Base-by-base conservation (phyloP, 495 filamentous ascomycete genomes). In the Durotheca rogersii region DNA sequence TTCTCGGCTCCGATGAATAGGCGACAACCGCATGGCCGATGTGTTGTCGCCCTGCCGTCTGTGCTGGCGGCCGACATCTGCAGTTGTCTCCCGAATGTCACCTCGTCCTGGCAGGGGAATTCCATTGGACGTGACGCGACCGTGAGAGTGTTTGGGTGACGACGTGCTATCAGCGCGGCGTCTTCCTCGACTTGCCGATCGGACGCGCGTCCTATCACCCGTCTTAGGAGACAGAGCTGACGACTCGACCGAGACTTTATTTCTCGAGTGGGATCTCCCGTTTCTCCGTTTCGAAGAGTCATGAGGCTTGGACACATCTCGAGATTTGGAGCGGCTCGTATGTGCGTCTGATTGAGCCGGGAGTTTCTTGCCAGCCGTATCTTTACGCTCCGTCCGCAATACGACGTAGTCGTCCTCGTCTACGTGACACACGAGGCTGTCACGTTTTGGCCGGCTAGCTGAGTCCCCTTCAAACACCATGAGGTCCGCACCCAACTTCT, bases 351-450 rank as follows among this genome's bases (percentile, higher is more conserved):
- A 12, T 39, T 38, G 47, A 5, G 16, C 29, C 19, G 32, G 17
- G 6, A 27, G 32, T 20, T 47, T 55, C 37, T 25, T 55, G 25
- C 44, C 38, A 1, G 32, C 35, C 2, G 18, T 11, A 14, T 49
- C 50, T 50, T 47, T 53, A 10, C 40, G 49, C 29, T 42, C 33
- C 6, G 47, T 23, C 14, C 33, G 41, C n/a, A 49, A 27, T 11
- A 50, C 30, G 15, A 51, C 47, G 31, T 45, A 59, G 35, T 59
- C 49, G 23, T 59, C 56, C 20, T 59, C 56, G 15, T 59, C 56
- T 6, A 53, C 48, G 23, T 59, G 49, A 29, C 56, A 59, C 25
- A 59, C 45, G 16, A 59, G 50, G 21, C 49, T 53, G 20, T 59
- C 56, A 4, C 56, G 56, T 31, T 49, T 45, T 15, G 35, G 29